These are phyloP conservation scores for Metschnikowia baotianmanensis DNA, from an alignment of 805 yeast genomes.

Conservation along the genomic window DNA sequence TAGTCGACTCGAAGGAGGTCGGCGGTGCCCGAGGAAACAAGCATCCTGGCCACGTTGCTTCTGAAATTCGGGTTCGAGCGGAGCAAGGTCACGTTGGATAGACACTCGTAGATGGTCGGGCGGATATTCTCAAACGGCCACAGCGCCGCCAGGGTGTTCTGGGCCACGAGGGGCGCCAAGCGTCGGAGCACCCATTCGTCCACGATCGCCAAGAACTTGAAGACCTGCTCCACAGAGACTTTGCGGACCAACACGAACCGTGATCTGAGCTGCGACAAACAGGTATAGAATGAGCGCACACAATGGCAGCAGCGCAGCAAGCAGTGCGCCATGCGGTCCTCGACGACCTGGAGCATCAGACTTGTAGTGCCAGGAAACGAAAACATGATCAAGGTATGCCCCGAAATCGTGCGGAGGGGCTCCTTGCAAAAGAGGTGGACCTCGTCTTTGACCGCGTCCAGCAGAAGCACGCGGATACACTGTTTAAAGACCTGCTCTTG, in stretches of 20 bases:
- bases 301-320: slow-evolving; percentile 55
- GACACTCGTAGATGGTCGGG: slow-evolving; percentile 38
- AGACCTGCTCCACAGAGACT: slow-evolving; percentile 32
- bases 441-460: slow-evolving; percentile 13
- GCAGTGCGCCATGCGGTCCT: slow-evolving; percentile 41
- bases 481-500: slow-evolving; percentile 28
- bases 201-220: slow-evolving; percentile 31
- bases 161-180: slow-evolving; percentile 9
- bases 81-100: slow-evolving; percentile 51
- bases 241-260: slow-evolving; percentile 52
- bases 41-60: slow-evolving; percentile 24
- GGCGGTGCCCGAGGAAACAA: slow-evolving; percentile 3
- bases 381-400: slow-evolving; percentile 56
- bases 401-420: slow-evolving; percentile 45
- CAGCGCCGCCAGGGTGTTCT: slow-evolving; percentile 2
- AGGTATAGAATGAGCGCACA: slow-evolving; percentile 49
- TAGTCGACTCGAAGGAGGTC: slow-evolving; percentile 5
- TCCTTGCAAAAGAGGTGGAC: slow-evolving; percentile 59
- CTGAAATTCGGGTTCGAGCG: slow-evolving; percentile 37
- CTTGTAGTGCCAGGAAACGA: slow-evolving; percentile 47
- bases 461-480: slow-evolving; percentile 22
- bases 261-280: slow-evolving; percentile 49
- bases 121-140: slow-evolving; percentile 4
- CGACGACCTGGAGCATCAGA: slow-evolving; percentile 31
- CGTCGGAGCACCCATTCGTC: slow-evolving; percentile 36